Percentiles rank a stretch among this genome's conserved stretches.
phyloP scores from a whole-genome alignment of 2,329 filamentous ascomycete genomes.

The Alternaria longipes region DNA sequence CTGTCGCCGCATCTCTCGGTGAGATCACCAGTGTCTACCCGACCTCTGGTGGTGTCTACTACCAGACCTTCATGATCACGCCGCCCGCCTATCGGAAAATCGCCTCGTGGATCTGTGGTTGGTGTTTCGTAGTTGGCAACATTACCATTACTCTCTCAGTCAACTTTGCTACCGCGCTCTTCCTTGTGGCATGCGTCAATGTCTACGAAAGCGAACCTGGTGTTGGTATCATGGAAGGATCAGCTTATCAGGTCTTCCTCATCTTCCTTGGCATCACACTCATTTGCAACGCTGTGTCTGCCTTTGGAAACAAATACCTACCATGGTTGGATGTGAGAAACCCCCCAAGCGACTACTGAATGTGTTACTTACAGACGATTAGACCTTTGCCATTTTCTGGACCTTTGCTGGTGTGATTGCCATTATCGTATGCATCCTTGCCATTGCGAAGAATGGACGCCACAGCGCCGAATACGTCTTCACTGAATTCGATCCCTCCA shows the following conservation, averaged over 20 bases:
- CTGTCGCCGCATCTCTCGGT: slow-evolving; percentile 74
- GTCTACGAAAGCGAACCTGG: slow-evolving; percentile 61
- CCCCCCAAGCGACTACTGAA: slow-evolving; percentile 29
- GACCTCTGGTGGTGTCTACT: slow-evolving; percentile 81
- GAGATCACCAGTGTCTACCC: slow-evolving; percentile 81
- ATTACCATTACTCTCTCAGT: slow-evolving; percentile 85
- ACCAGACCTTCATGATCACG: slow-evolving; percentile 79
- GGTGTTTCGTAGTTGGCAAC: slow-evolving; percentile 80
- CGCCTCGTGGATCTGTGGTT: slow-evolving; percentile 76
- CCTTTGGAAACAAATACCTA: slow-evolving; percentile 63
- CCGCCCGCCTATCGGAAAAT: slow-evolving; percentile 68
- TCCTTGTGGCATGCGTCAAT: slow-evolving; percentile 65
- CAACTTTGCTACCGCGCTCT: slow-evolving; percentile 73
- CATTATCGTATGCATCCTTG: slow-evolving; percentile 69
- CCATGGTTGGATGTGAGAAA: slow-evolving; percentile 71
- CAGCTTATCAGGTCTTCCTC: slow-evolving; percentile 58
- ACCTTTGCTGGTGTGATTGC: slow-evolving; percentile 76
- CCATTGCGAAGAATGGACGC: slow-evolving; percentile 73
- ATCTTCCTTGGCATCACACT: slow-evolving; percentile 61
- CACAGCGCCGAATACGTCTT: slow-evolving; percentile 71
- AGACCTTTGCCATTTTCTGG: slow-evolving; percentile 78
- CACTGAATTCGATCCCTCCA: slow-evolving; percentile 69
- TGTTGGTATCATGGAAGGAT: slow-evolving; percentile 56
- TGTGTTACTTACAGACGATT: slow-evolving; percentile 31
- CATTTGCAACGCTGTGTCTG: slow-evolving; percentile 61